Evolutionary conservation across 352 stramenopile species (phyloP).

Genomic region (Globisporangium irregulare): DNA sequence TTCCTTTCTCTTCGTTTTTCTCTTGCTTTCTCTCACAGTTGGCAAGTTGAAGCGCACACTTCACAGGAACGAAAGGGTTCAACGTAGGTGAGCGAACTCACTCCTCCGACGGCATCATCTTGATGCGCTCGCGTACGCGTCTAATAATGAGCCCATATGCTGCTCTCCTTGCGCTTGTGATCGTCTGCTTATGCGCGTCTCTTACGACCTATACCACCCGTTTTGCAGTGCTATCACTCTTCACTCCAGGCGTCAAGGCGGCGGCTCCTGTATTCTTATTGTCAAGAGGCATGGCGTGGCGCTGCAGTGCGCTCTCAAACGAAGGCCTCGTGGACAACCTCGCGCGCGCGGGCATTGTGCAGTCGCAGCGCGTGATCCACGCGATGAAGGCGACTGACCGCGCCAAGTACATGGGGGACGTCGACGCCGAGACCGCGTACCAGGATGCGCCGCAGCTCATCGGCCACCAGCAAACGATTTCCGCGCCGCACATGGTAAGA

Average conservation of each 20-base stretch:
- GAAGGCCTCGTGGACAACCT: conserved; percentile 76
- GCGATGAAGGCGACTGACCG: conserved; percentile 83
- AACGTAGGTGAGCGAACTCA: background rate
- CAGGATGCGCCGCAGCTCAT: conserved; percentile 82
- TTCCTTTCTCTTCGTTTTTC: too few relatives aligned
- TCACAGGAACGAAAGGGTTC: background rate
- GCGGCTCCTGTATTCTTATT: background rate
- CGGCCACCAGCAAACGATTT: conserved; percentile 86
- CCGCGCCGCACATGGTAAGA: conserved; percentile 84
- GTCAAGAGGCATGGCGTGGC: conserved; percentile 51
- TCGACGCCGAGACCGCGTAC: conserved; percentile 54
- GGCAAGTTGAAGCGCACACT: background rate
- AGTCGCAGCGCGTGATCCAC: conserved; percentile 51
- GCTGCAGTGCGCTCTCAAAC: conserved; percentile 63
- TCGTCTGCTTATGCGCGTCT: background rate
- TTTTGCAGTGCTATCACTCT: background rate
- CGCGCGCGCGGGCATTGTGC: conserved; percentile 56
- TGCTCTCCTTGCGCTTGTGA: background rate
- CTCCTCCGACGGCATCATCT: background rate
- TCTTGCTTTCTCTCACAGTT: background rate
- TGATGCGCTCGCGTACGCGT: background rate
- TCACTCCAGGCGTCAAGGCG: background rate
- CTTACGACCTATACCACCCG: background rate
- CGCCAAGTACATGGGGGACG: conserved; percentile 39
- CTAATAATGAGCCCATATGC: too few relatives aligned